Percentiles rank a stretch among this genome's conserved stretches.
Conservation (phyloP, 1,139 yeast genomes). For the Kodamaea suecica region DNA sequence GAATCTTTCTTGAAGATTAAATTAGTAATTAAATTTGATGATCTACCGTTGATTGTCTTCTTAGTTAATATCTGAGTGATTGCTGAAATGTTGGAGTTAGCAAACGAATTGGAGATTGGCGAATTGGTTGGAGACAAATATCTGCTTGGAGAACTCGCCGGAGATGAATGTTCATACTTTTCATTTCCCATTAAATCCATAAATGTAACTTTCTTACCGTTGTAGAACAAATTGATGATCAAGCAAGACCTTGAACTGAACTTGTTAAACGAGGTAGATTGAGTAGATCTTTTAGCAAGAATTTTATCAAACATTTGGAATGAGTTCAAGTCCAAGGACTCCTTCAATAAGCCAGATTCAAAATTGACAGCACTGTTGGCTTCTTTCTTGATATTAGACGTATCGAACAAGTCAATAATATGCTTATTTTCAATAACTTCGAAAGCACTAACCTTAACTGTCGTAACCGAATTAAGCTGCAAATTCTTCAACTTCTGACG, state of each 20-base stretch:
- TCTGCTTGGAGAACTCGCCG: conserved; percentile 3
- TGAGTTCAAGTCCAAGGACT: conserved; percentile 7
- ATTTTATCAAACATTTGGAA: conserved; percentile 18
- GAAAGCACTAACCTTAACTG: conserved; percentile 24
- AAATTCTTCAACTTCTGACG: conserved; percentile 9
- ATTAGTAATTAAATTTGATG: conserved; percentile 29
- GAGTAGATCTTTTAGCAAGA: conserved; percentile 21
- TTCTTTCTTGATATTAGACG: conserved; percentile 11
- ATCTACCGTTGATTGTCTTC: conserved; percentile 16
- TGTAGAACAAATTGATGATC: conserved; percentile 23
- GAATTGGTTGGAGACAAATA: conserved; percentile 8
- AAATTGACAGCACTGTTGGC: conserved; percentile 8
- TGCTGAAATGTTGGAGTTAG: conserved; percentile 29
- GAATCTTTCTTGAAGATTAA: conserved; percentile 23
- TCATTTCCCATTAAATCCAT: conserved; percentile 36
- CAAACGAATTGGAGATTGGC: conserved; percentile 19
- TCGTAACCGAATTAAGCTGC: conserved; percentile 5
- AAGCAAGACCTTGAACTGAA: conserved; percentile 29
- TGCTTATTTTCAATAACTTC: conserved; percentile 29
- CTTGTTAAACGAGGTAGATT: conserved; percentile 20
- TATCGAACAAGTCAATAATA: conserved; percentile 26
- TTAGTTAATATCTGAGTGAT: conserved; percentile 26
- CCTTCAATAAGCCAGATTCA: conserved; percentile 18
- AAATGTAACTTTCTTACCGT: conserved; percentile 21
- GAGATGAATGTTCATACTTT: conserved; percentile 18